phyloP scores from a whole-genome alignment of 768 basidiomycete genomes.

The Trametes sanguinea region DNA sequence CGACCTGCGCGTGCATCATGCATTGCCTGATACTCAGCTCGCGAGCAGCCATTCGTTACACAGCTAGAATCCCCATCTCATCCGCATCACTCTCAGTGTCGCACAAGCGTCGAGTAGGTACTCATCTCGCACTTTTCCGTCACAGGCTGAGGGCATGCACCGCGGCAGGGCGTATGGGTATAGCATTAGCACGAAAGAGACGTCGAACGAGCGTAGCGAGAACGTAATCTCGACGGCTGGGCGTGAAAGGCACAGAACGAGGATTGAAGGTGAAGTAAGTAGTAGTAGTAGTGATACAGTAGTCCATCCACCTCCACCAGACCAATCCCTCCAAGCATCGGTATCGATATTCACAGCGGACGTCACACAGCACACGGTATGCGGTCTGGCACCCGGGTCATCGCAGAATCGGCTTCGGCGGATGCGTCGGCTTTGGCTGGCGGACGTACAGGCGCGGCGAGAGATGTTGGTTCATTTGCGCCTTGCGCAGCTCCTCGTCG shows the following conservation, averaged over 20 bases:
- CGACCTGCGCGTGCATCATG: slow-evolving; percentile 15
- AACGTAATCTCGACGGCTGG: background rate
- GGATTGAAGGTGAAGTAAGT: background rate
- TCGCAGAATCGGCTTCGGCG: slow-evolving; percentile 20
- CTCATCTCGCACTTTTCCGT: background rate
- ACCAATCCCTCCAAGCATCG: background rate
- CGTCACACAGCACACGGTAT: background rate
- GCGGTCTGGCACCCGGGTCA: background rate
- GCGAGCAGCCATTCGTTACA: background rate
- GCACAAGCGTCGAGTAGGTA: background rate
- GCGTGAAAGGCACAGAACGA: too few relatives aligned
- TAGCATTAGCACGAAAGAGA: slow-evolving; percentile 13
- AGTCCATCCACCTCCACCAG: slow-evolving; percentile 2
- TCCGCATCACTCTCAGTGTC: background rate
- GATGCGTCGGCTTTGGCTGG: slow-evolving; percentile 17
- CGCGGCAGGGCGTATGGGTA: slow-evolving; percentile 8
- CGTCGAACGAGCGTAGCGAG: background rate
- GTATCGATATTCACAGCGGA: too few relatives aligned
- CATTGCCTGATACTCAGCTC: background rate
- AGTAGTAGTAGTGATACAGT: slow-evolving; percentile 12
- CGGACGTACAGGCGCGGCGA: slow-evolving; percentile 12
- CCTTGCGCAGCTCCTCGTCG: slow-evolving; percentile 76
- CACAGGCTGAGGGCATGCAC: background rate
- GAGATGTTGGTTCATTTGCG: slow-evolving; percentile 37
- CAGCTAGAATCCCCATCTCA: background rate